A percentile compares a stretch with the other conserved stretches of the same genome.
phyloP scores from a whole-genome alignment of 495 filamentous ascomycete species.

The Neurospora sublineolata region DNA sequence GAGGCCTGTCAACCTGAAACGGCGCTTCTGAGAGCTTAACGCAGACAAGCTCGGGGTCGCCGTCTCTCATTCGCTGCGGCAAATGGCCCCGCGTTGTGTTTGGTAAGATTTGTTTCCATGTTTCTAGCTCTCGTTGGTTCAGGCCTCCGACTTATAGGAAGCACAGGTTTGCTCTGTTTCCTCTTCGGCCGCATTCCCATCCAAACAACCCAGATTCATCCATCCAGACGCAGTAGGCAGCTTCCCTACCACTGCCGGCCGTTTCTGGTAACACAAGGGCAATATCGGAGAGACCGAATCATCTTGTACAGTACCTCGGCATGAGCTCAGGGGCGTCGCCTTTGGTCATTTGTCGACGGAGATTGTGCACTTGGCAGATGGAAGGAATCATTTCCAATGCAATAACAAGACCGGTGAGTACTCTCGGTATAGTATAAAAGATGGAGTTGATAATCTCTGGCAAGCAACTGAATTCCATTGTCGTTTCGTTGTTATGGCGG shows the following conservation, averaged over 20 bases:
- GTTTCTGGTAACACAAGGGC: not conserved
- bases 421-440: not conserved
- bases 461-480: not conserved
- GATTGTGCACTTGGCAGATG: not conserved
- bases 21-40: conserved; percentile 3
- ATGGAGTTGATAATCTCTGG: not conserved
- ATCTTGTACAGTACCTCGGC: not conserved
- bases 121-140: not conserved
- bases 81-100: not conserved
- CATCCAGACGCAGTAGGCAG: not conserved
- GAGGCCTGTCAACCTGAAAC: conserved; percentile 20
- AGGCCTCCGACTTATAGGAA: not conserved
- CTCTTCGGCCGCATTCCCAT: not conserved
- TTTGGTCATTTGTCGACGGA: not conserved
- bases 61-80: not conserved
- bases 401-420: not conserved
- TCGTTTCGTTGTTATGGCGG: not conserved
- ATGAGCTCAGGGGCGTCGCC: conserved; percentile 1
- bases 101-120: not conserved
- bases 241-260: not conserved
- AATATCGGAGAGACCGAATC: not conserved
- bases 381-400: not conserved
- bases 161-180: not conserved
- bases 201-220: not conserved
- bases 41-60: conserved; percentile 1